A percentile compares a stretch with the other conserved stretches of the same genome.
Evolutionary conservation across 2,329 filamentous ascomycete species (phyloP).

Genomic region (Epichloe scottii): DNA sequence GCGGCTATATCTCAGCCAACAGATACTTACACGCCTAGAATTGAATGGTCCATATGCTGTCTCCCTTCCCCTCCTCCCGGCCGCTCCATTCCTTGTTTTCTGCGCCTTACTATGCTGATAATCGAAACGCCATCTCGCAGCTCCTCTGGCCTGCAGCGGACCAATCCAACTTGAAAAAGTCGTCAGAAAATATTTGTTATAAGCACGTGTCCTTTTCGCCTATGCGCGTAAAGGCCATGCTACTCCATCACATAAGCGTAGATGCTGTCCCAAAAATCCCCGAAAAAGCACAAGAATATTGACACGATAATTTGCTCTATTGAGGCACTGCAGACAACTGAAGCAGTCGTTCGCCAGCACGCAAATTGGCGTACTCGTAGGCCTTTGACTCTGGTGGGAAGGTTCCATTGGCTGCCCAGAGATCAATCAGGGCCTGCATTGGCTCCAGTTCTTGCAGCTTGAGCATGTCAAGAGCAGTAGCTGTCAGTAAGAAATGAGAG

Average conservation of each 20-base stretch:
- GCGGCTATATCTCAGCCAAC: too few relatives aligned
- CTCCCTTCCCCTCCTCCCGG: neutral
- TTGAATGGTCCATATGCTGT: neutral
- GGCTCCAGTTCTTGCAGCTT: conserved; percentile 85
- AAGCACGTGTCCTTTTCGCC: neutral
- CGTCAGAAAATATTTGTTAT: neutral
- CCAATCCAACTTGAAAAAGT: neutral
- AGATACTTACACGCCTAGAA: neutral
- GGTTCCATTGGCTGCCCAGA: conserved; percentile 81
- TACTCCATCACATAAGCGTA: neutral
- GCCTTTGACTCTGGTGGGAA: conserved; percentile 66
- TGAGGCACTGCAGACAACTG: conserved; percentile 28
- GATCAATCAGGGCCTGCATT: conserved; percentile 86
- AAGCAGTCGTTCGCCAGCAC: conserved; percentile 46
- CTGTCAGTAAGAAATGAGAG: conserved; percentile 70
- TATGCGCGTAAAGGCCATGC: conserved; percentile 2
- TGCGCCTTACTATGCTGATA: conserved; percentile 2
- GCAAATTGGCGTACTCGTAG: conserved; percentile 51
- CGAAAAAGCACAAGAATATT: neutral
- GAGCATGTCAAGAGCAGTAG: conserved; percentile 71
- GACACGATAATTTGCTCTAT: conserved; percentile 7
- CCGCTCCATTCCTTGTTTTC: neutral
- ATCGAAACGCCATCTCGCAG: conserved; percentile 2
- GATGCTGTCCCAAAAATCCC: neutral
- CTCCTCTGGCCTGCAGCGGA: conserved; percentile 5